phyloP scores from a whole-genome alignment of 441 rosid genomes.

The Arabidopsis hybrid region DNA sequence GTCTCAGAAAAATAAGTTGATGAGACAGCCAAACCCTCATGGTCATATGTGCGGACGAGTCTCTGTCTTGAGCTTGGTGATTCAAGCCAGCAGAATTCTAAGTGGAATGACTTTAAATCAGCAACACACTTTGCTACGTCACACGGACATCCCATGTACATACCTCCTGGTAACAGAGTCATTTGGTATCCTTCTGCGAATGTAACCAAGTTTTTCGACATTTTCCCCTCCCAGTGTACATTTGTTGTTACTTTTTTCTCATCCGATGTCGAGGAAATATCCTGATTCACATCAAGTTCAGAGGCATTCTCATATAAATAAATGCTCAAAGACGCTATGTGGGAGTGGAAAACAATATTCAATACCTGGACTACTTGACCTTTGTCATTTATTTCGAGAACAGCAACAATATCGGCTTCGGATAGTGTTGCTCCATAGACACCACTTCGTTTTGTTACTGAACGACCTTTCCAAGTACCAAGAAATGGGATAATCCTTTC shows the following conservation, averaged over 20 bases:
- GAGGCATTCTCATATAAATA: slow-evolving; percentile 3
- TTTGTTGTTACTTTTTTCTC: slow-evolving; percentile 54
- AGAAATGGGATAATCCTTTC: slow-evolving; percentile 71
- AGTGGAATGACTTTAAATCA: slow-evolving; percentile 76
- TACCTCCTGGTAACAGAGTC: slow-evolving; percentile 79
- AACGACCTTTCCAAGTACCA: slow-evolving; percentile 91
- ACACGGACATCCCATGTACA: slow-evolving; percentile 90
- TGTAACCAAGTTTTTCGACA: slow-evolving; percentile 60
- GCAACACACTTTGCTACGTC: slow-evolving; percentile 69
- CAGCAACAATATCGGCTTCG: slow-evolving; percentile 64
- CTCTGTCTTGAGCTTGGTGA: slow-evolving; percentile 73
- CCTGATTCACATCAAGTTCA: slow-evolving; percentile 49
- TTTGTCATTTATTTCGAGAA: slow-evolving; percentile 69
- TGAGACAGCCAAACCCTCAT: slow-evolving; percentile 87
- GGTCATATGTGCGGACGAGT: slow-evolving; percentile 84
- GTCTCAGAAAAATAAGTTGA: slow-evolving; percentile 77
- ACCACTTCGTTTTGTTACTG: slow-evolving; percentile 81
- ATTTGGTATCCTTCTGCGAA: slow-evolving; percentile 79
- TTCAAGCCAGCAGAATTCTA: slow-evolving; percentile 92
- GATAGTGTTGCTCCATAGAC: slow-evolving; percentile 86
- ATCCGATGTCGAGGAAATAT: slow-evolving; percentile 52
- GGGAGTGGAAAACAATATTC: background rate
- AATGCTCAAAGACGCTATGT: background rate
- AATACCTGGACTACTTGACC: slow-evolving; percentile 76
- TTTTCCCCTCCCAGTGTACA: slow-evolving; percentile 71